Evolutionary conservation across 768 basidiomycete species (phyloP).

Genomic region (Boletus tylopilopsis): DNA sequence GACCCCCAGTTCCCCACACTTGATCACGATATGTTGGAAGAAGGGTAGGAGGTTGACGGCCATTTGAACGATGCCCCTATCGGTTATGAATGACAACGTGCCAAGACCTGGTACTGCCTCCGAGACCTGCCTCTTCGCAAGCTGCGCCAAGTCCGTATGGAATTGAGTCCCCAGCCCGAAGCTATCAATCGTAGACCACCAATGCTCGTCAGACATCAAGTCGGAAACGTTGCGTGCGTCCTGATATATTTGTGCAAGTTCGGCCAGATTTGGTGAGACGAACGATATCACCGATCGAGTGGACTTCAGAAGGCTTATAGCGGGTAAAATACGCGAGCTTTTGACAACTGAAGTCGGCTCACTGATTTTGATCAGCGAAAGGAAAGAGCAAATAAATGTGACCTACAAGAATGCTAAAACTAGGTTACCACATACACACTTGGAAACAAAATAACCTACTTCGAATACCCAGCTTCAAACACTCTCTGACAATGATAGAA

Average conservation of each 20-base stretch:
- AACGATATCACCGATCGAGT: conserved; percentile 54
- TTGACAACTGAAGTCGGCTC: conserved; percentile 94
- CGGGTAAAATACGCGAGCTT: conserved; percentile 63
- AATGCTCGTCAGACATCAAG: conserved; percentile 49
- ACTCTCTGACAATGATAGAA: conserved; percentile 46
- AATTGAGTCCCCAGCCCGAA: conserved; percentile 67
- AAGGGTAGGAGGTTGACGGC: conserved; percentile 80
- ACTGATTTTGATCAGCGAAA: conserved; percentile 36
- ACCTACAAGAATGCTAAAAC: conserved; percentile 72
- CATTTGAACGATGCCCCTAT: conserved; percentile 74
- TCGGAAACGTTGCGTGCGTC: conserved; percentile 44
- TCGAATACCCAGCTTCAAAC: conserved; percentile 42
- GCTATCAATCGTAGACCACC: conserved; percentile 65
- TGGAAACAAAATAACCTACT: conserved; percentile 40
- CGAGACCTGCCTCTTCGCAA: conserved; percentile 45
- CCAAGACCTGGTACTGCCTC: conserved; percentile 39
- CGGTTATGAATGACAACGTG: conserved; percentile 59
- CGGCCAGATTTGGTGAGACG: conserved; percentile 82
- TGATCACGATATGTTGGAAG: conserved; percentile 80
- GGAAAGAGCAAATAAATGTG: neutral
- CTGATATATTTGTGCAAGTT: conserved; percentile 61
- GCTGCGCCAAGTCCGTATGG: conserved; percentile 59
- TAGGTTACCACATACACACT: conserved; percentile 1
- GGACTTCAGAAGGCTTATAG: conserved; percentile 40
- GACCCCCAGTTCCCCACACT: conserved; percentile 73